Conservation (phyloP, 371 early-diverging fungal species). For the Rhizopus stolonifer region DNA sequence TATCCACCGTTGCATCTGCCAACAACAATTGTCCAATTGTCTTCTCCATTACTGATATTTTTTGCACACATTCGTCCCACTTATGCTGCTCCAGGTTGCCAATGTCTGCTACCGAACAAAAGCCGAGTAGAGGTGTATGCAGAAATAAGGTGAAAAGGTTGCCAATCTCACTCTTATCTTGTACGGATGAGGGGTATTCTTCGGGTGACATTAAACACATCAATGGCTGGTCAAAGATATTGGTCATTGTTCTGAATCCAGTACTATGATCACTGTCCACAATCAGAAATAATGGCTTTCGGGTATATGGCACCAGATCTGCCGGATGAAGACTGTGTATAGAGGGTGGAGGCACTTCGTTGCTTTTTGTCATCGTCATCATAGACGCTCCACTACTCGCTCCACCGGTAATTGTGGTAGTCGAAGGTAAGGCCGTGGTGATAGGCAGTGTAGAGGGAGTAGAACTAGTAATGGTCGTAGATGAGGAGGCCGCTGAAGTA, state of each 20-base stretch:
- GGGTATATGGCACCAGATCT: slow-evolving; percentile 89
- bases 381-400: neutral
- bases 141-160: slow-evolving; percentile 91
- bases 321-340: slow-evolving; percentile 83
- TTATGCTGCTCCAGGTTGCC: slow-evolving; percentile 54
- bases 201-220: slow-evolving; percentile 88
- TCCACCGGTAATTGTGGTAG: neutral
- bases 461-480: neutral
- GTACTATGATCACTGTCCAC: slow-evolving; percentile 85
- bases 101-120: slow-evolving; percentile 70
- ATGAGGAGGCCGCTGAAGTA: neutral
- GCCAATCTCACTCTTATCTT: slow-evolving; percentile 82
- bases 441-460: neutral
- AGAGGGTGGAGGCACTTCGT: slow-evolving; percentile 21
- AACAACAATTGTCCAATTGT: slow-evolving; percentile 55
- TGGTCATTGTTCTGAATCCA: slow-evolving; percentile 77
- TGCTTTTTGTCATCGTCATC: neutral
- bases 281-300: slow-evolving; percentile 91
- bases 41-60: slow-evolving; percentile 52
- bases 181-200: slow-evolving; percentile 78
- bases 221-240: slow-evolving; percentile 84
- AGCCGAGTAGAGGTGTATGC: slow-evolving; percentile 77
- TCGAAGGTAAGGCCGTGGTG: neutral
- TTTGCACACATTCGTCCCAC: slow-evolving; percentile 59
- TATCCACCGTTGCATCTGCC: slow-evolving; percentile 48